phyloP scores from a whole-genome alignment of 1,139 yeast species.

The Sugiyamaella pinicola region DNA sequence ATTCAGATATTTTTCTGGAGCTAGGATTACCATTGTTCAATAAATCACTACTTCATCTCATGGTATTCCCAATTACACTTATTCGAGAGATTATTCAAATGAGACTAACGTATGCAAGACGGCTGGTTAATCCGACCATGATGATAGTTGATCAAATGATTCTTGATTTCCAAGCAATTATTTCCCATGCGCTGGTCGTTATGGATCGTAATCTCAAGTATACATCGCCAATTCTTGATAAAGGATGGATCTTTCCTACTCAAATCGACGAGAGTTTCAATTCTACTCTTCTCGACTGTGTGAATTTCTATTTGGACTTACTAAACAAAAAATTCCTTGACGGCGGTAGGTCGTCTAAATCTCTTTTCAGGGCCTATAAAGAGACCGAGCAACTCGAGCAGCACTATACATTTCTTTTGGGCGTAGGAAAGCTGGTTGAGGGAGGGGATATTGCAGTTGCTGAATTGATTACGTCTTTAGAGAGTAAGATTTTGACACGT shows the following conservation, averaged over 20 bases:
- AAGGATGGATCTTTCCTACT: conserved; percentile 75
- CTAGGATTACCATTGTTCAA: conserved; percentile 77
- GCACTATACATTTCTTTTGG: conserved; percentile 73
- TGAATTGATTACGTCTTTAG: conserved; percentile 61
- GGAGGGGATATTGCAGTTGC: conserved; percentile 89
- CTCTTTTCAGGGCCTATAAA: conserved; percentile 74
- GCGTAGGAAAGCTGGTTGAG: conserved; percentile 70
- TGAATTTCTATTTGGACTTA: conserved; percentile 68
- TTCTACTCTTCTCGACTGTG: conserved; percentile 70
- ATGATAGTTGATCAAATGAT: conserved; percentile 96
- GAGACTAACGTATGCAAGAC: conserved; percentile 75
- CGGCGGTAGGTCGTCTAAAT: conserved; percentile 60
- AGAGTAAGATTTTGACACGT: conserved; percentile 68
- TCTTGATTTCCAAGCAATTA: conserved; percentile 78
- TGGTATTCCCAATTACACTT: conserved; percentile 76
- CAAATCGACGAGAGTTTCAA: conserved; percentile 73
- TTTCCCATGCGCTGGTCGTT: conserved; percentile 73
- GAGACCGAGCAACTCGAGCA: conserved; percentile 86
- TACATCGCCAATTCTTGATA: conserved; percentile 59
- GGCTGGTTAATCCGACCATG: conserved; percentile 82
- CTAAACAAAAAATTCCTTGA: conserved; percentile 77
- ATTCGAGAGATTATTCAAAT: conserved; percentile 79
- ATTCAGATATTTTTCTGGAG: conserved; percentile 63
- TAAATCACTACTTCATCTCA: conserved; percentile 64
- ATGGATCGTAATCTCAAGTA: conserved; percentile 68